A percentile compares a stretch with the other conserved stretches of the same genome.
Conservation (phyloP, 2,329 filamentous ascomycete species). For the Verticillium albo-atrum region DNA sequence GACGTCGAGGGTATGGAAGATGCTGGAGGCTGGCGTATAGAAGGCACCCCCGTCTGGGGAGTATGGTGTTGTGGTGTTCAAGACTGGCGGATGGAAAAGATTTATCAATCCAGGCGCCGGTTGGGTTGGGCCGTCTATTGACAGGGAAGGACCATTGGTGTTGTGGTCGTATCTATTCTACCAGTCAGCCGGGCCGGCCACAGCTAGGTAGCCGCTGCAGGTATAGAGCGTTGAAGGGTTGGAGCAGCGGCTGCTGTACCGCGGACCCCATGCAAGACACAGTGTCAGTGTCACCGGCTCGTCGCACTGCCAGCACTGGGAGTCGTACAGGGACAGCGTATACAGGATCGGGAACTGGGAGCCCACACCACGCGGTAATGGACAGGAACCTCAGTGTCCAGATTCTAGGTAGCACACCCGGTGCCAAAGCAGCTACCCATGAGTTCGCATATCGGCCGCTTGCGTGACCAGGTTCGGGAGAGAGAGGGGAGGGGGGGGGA, state of each 20-base stretch:
- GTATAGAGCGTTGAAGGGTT: not conserved
- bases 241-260: not conserved
- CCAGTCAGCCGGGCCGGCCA: conserved; percentile 16
- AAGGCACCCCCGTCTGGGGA: conserved; percentile 44
- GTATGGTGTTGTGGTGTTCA: conserved; percentile 43
- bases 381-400: not conserved
- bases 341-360: conserved; percentile 33
- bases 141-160: conserved; percentile 45
- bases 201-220: not conserved
- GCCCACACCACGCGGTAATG: not conserved
- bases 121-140: conserved; percentile 48
- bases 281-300: conserved; percentile 22
- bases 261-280: conserved; percentile 21
- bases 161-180: conserved; percentile 51
- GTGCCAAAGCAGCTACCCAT: conserved; percentile 31
- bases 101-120: conserved; percentile 42
- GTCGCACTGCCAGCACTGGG: conserved; percentile 41
- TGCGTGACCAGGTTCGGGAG: not conserved
- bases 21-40: conserved; percentile 39
- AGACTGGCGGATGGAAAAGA: conserved; percentile 45
- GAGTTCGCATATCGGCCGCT: conserved; percentile 12
- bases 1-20: conserved; percentile 47
- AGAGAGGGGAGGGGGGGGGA: too few species aligned
- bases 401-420: conserved; percentile 18
- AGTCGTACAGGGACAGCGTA: conserved; percentile 37